Conservation (phyloP, 306 rosid genomes). For the Rubus idaeus region DNA sequence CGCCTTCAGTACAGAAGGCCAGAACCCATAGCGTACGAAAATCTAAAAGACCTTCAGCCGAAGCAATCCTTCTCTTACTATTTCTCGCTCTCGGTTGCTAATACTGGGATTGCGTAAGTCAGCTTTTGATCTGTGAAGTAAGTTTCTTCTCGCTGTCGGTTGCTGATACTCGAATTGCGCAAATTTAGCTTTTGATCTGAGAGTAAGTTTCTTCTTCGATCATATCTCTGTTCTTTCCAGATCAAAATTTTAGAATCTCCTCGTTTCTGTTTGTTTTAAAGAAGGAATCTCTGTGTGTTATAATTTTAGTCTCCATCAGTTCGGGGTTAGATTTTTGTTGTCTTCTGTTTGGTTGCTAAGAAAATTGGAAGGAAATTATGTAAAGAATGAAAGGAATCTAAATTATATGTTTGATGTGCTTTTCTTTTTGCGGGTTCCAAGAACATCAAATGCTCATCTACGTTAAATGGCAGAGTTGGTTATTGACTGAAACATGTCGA, state of each 20-base stretch:
- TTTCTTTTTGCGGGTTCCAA: background rate
- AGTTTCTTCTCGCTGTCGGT: constrained; percentile 4
- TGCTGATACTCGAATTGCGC: background rate
- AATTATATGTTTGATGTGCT: background rate
- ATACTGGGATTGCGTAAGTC: background rate
- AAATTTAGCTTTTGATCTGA: background rate
- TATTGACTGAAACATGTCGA: background rate
- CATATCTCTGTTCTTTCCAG: background rate
- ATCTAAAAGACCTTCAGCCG: constrained; percentile 12
- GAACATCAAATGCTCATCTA: background rate
- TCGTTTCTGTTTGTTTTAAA: background rate
- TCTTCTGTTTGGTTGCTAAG: constrained; percentile 19
- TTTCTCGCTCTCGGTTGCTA: background rate
- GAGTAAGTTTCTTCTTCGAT: constrained; percentile 10
- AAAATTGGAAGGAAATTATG: background rate
- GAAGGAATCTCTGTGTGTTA: background rate
- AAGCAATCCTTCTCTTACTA: constrained; percentile 19
- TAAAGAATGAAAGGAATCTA: too few species aligned
- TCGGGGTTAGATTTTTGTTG: background rate
- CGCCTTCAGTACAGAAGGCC: constrained; percentile 17
- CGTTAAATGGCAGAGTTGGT: background rate
- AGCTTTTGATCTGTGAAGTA: constrained; percentile 8
- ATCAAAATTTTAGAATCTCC: background rate
- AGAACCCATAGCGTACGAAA: background rate
- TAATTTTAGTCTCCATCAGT: background rate